Conservation (phyloP, 139 green algal species). For the Chlorella sp. region DNA sequence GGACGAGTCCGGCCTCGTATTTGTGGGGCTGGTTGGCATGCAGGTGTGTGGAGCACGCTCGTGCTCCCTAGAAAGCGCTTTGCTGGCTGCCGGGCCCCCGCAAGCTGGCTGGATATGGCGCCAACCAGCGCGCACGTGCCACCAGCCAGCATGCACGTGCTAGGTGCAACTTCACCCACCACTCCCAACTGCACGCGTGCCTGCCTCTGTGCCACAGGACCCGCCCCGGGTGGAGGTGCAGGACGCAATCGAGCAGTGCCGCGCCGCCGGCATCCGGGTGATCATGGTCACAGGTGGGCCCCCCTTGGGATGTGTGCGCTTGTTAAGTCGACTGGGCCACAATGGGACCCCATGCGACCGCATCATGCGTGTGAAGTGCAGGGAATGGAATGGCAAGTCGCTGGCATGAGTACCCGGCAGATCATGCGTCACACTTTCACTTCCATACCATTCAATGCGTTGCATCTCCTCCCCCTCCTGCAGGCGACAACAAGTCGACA, state of each 20-base stretch:
- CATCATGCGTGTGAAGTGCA: not conserved
- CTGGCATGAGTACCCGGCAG: not conserved
- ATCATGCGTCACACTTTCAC: too few species aligned
- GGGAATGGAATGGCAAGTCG: slow-evolving; percentile 9
- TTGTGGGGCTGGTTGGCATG: slow-evolving; percentile 88
- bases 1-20: slow-evolving; percentile 67
- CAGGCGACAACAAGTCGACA: slow-evolving; percentile 87
- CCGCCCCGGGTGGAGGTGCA: slow-evolving; percentile 86
- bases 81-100: too few species aligned
- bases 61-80: not conserved
- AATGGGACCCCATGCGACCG: too few species aligned
- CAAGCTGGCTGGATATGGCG: too few species aligned
- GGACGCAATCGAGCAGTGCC: slow-evolving; percentile 40
- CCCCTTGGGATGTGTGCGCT: too few species aligned
- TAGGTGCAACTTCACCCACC: too few species aligned
- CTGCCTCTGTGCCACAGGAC: slow-evolving; percentile 69
- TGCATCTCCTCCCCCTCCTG: not conserved
- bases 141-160: too few species aligned
- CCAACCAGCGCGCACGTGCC: too few species aligned
- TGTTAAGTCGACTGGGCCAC: too few species aligned
- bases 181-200: too few species aligned
- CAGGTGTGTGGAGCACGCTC: not conserved
- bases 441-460: too few species aligned
- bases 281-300: slow-evolving; percentile 62
- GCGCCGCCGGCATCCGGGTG: slow-evolving; percentile 42